phyloP scores from a whole-genome alignment of 495 filamentous ascomycete species.

The Tuber microsphaerosporum region DNA sequence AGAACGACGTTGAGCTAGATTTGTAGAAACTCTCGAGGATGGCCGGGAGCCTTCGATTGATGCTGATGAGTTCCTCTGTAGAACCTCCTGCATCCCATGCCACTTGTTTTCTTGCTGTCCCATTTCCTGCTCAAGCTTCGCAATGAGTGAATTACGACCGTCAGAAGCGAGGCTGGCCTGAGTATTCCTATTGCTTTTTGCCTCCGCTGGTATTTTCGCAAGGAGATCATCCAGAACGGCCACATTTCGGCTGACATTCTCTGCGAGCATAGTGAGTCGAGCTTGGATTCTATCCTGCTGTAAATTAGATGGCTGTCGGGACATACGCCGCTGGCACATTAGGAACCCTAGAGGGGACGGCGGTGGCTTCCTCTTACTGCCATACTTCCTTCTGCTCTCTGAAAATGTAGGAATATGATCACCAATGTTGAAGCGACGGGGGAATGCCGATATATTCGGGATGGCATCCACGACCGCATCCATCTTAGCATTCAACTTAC shows the following conservation, averaged over 20 bases:
- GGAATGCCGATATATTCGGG: constrained; percentile 4
- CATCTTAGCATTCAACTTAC: constrained; percentile 27
- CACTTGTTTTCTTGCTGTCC: constrained; percentile 33
- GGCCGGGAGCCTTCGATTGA: constrained; percentile 10
- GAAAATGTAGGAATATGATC: constrained; percentile 39
- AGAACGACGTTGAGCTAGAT: constrained; percentile 20
- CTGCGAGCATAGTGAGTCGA: constrained; percentile 25
- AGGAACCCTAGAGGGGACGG: constrained; percentile 37
- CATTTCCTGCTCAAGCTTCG: constrained; percentile 30
- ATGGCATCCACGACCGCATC: constrained; percentile 10
- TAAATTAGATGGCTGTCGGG: constrained; percentile 13
- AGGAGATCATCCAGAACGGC: constrained; percentile 26
- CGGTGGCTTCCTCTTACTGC: constrained; percentile 30
- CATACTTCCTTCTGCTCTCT: constrained; percentile 26
- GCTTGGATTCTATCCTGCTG: constrained; percentile 22
- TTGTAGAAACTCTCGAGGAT: constrained; percentile 16
- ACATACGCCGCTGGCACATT: constrained; percentile 21
- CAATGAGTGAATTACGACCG: constrained; percentile 28
- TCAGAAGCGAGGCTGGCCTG: constrained; percentile 28
- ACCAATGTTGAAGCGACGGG: constrained; percentile 31
- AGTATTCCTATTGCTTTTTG: constrained; percentile 12
- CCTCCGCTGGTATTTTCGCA: constrained; percentile 15
- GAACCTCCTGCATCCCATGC: constrained; percentile 28
- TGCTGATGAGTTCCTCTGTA: constrained; percentile 20
- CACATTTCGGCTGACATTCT: constrained; percentile 6